Evolutionary conservation across 208 protist species (phyloP).

Genomic region (Wallacemonas sp.): DNA sequence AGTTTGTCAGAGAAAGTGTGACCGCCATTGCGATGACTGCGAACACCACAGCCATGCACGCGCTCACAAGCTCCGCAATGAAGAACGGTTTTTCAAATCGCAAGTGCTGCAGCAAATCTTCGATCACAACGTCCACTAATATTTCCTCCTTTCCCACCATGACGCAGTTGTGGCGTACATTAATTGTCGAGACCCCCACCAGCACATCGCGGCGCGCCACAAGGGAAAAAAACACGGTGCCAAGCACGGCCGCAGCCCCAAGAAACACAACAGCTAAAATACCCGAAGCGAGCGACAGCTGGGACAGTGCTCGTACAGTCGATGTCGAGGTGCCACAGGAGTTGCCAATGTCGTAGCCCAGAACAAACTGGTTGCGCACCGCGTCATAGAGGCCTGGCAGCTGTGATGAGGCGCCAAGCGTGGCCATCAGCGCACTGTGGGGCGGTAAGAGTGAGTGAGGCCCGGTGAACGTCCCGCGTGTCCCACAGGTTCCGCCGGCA

Average conservation of each 20-base stretch:
- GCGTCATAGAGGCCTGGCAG: conserved; percentile 14
- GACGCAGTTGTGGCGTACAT: conserved; percentile 17
- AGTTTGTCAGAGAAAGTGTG: conserved; percentile 17
- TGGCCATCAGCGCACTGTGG: background rate
- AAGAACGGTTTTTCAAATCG: conserved; percentile 24
- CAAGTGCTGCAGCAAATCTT: conserved; percentile 23
- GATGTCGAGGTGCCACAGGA: conserved; percentile 24
- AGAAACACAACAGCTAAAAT: conserved; percentile 29
- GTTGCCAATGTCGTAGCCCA: conserved; percentile 46
- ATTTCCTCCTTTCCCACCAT: conserved; percentile 18
- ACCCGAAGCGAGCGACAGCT: conserved; percentile 21
- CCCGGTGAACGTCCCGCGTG: conserved; percentile 16
- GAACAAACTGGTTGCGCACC: conserved; percentile 30
- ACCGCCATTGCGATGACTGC: conserved; percentile 30
- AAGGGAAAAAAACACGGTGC: conserved; percentile 25
- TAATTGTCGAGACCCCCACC: conserved; percentile 12
- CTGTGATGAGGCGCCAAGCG: background rate
- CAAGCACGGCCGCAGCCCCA: conserved; percentile 14
- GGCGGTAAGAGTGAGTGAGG: conserved; percentile 19
- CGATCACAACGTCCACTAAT: conserved; percentile 17
- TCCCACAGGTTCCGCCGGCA: conserved; percentile 26
- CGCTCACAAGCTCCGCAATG: conserved; percentile 12
- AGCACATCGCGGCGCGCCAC: conserved; percentile 24
- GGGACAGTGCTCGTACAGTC: conserved; percentile 9
- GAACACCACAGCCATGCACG: conserved; percentile 25